phyloP scores from a whole-genome alignment of 805 yeast genomes.

The Saturnispora bothae region DNA sequence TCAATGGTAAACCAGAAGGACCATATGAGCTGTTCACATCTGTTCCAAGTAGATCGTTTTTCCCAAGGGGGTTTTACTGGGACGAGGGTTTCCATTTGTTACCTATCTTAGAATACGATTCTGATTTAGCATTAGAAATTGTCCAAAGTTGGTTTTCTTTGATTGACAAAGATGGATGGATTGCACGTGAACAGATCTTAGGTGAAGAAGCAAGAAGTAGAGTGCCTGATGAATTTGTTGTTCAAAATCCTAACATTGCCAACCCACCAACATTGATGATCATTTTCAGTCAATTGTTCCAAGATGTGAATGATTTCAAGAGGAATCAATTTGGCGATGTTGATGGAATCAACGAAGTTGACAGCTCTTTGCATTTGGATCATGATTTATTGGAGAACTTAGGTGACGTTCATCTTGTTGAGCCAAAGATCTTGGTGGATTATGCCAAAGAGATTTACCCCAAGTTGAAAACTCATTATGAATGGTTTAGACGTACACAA shows the following conservation, averaged over 20 bases:
- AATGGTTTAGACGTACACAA: slow-evolving; percentile 80
- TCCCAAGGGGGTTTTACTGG: slow-evolving; percentile 97
- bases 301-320: slow-evolving; percentile 16
- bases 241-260: slow-evolving; percentile 82
- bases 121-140: slow-evolving; percentile 71
- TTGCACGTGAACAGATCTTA: slow-evolving; percentile 88
- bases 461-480: slow-evolving; percentile 60
- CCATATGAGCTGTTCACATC: slow-evolving; percentile 70
- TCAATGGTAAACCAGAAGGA: slow-evolving; percentile 53
- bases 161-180: slow-evolving; percentile 91
- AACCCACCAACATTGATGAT: slow-evolving; percentile 93
- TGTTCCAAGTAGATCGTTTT: slow-evolving; percentile 87
- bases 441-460: slow-evolving; percentile 68
- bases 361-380: slow-evolving; percentile 12
- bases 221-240: slow-evolving; percentile 76
- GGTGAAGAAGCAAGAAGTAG: slow-evolving; percentile 84
- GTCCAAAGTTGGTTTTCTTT: slow-evolving; percentile 78
- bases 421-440: slow-evolving; percentile 47
- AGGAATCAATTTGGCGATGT: slow-evolving; percentile 11
- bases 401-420: slow-evolving; percentile 42
- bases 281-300: slow-evolving; percentile 48
- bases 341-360: slow-evolving; percentile 20
- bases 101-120: slow-evolving; percentile 73
- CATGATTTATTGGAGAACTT: slow-evolving; percentile 25
- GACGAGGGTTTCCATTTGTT: slow-evolving; percentile 94